These are phyloP conservation scores for Penicillium paradoxum DNA, from an alignment of 495 filamentous ascomycete genomes.

Conservation along the genomic window DNA sequence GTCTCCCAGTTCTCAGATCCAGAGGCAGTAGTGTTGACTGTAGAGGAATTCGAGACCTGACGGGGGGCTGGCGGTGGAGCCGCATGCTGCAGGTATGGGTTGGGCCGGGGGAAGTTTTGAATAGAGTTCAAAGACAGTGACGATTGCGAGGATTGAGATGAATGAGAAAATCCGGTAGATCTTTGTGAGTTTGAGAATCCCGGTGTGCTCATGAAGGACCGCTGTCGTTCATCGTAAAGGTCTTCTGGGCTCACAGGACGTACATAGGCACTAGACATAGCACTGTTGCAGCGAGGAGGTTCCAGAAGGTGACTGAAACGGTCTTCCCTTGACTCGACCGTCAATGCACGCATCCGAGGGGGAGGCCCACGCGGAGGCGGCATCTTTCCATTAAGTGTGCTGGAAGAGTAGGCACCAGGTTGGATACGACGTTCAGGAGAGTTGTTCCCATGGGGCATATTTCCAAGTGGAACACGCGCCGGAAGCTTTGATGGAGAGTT, in stretches of 20 bases:
- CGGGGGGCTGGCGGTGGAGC: constrained; percentile 50
- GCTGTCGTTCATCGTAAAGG: constrained; percentile 69
- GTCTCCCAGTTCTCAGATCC: constrained; percentile 97
- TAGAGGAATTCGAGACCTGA: constrained; percentile 69
- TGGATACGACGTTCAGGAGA: constrained; percentile 67
- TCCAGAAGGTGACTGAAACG: constrained; percentile 57
- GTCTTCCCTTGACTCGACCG: constrained; percentile 61
- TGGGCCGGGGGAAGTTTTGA: constrained; percentile 34
- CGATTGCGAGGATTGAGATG: constrained; percentile 36
- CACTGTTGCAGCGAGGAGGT: constrained; percentile 59
- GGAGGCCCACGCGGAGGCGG: constrained; percentile 65
- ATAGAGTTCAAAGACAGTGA: constrained; percentile 35
- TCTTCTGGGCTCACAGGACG: constrained; percentile 79
- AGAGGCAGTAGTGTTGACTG: constrained; percentile 57
- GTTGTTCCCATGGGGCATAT: constrained; percentile 75
- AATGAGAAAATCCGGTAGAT: constrained; percentile 38
- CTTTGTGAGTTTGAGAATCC: constrained; percentile 38
- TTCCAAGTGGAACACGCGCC: constrained; percentile 70
- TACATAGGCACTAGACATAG: constrained; percentile 61
- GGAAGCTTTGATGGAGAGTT: constrained; percentile 77
- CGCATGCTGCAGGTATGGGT: constrained; percentile 40
- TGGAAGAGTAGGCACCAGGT: constrained; percentile 46
- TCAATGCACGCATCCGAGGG: constrained; percentile 79
- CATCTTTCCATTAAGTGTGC: constrained; percentile 55
- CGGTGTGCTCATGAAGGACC: constrained; percentile 46